Evolutionary conservation across 2,329 filamentous ascomycete genomes (phyloP), one percentile per base, ranked within the genome.

Genomic region (Arachnomyces sp.): DNA sequence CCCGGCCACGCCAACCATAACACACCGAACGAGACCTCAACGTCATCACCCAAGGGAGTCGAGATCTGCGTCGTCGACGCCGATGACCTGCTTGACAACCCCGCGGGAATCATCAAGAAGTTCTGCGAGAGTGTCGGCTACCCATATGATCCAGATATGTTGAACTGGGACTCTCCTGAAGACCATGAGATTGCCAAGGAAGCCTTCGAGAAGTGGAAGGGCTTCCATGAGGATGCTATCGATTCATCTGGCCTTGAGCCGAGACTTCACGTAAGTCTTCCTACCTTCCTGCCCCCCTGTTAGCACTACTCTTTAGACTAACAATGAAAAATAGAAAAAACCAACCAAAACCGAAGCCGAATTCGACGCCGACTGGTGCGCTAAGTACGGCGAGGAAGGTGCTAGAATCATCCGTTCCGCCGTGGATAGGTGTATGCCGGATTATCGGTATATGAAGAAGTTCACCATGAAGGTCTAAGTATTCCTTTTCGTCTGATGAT

Each of bases 141-240:
- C 44, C 75, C 84, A 12, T 98, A 82, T 62, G 68, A 69, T 33
- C 76, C 79, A 0, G 70, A 76, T 11, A 94, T 96, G 89, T 71
- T 98, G 46, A 72, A 75, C 43, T 96, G 92, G 92, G 77, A 84
- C 46, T 79, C 81, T 18, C 79, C 82, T 38, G 81, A 84, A 48
- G 81, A 82, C 52, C 79, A 87, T 51, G 52, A 66, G 38, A 69
- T 76, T 46, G 90, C 89, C 2, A 72, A 74, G 49, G 73, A 78
- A 47, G 81, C 80, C 13, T 96, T 96, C 66, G 87, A 89, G 66
- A 96, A 98, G 70, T 96, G 92, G 92, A 84, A 81, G 51, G 92
- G 92, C 8, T 96, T 94, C 68, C 92, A 96, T 61, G 84, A 96
- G 51, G 92, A 96, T 69, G 92, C 88, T 11, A 85, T 96, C 52